These are phyloP conservation scores for Colletotrichum sp. DNA, from an alignment of 2,329 filamentous ascomycete species.

Conservation along the genomic window DNA sequence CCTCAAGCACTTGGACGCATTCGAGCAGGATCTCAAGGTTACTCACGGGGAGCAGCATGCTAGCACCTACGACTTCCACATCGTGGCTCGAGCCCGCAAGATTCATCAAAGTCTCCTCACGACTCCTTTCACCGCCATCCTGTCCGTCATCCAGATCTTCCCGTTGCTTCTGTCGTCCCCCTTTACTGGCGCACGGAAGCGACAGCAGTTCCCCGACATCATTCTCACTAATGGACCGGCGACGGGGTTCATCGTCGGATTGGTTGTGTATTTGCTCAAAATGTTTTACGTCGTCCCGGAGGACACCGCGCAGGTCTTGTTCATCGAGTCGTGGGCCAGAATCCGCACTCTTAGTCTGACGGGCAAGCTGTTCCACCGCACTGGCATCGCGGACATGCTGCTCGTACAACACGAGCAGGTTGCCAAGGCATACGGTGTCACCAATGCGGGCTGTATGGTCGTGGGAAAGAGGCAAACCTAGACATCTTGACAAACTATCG, in stretches of 20 bases:
- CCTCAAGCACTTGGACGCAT: slow-evolving; percentile 67
- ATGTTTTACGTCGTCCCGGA: slow-evolving; percentile 47
- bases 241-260: slow-evolving; percentile 77
- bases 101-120: slow-evolving; percentile 83
- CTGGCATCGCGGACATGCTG: slow-evolving; percentile 73
- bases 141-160: slow-evolving; percentile 68
- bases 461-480: background rate
- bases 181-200: slow-evolving; percentile 20
- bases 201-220: slow-evolving; percentile 65
- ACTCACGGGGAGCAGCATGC: slow-evolving; percentile 23
- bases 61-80: slow-evolving; percentile 66
- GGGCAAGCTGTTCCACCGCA: slow-evolving; percentile 72
- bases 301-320: slow-evolving; percentile 73
- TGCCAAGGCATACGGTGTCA: slow-evolving; percentile 47
- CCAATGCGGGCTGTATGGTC: slow-evolving; percentile 43
- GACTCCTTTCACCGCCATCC: slow-evolving; percentile 70
- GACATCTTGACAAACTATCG: background rate
- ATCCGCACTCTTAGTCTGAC: slow-evolving; percentile 84
- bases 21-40: slow-evolving; percentile 37
- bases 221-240: slow-evolving; percentile 90
- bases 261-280: slow-evolving; percentile 54
- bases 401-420: slow-evolving; percentile 81
- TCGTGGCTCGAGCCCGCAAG: slow-evolving; percentile 75
- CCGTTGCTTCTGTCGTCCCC: slow-evolving; percentile 52
- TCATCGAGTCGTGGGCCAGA: slow-evolving; percentile 91